Percentiles rank a stretch among this genome's conserved stretches.
These are phyloP conservation scores for Alternaria brassicicola DNA, from an alignment of 2,329 filamentous ascomycete genomes.

Conservation along the genomic window DNA sequence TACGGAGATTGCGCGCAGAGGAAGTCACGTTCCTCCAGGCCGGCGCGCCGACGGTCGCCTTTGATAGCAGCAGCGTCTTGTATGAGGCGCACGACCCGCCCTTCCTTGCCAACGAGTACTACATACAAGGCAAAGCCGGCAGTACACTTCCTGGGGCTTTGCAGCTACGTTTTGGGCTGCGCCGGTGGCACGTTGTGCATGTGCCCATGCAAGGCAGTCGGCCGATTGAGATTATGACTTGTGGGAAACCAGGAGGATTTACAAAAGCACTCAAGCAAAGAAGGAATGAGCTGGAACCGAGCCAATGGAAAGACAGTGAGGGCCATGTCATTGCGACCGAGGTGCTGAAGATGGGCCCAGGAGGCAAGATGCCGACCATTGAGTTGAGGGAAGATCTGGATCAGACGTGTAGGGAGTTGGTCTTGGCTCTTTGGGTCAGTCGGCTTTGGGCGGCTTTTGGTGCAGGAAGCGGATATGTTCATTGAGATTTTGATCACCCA, in stretches of 20 bases:
- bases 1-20: slow-evolving; percentile 27
- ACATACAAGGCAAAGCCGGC: slow-evolving; percentile 23
- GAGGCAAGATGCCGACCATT: slow-evolving; percentile 29
- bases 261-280: slow-evolving; percentile 16
- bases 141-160: slow-evolving; percentile 25
- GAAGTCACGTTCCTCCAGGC: slow-evolving; percentile 26
- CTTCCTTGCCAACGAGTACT: slow-evolving; percentile 29
- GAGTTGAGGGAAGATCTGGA: slow-evolving; percentile 29
- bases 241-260: slow-evolving; percentile 28
- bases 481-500: not conserved
- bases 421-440: slow-evolving; percentile 32
- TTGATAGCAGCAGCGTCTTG: slow-evolving; percentile 21
- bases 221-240: slow-evolving; percentile 24
- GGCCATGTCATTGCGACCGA: slow-evolving; percentile 32
- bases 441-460: slow-evolving; percentile 36
- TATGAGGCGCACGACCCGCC: slow-evolving; percentile 38
- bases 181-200: slow-evolving; percentile 29
- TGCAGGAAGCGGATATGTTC: slow-evolving; percentile 10
- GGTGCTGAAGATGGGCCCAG: slow-evolving; percentile 17
- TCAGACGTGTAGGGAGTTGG: slow-evolving; percentile 32
- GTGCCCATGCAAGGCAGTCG: slow-evolving; percentile 18
- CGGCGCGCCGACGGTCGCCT: slow-evolving; percentile 24
- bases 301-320: slow-evolving; percentile 30
- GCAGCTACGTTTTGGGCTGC: slow-evolving; percentile 23
- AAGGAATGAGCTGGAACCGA: slow-evolving; percentile 23